These are phyloP conservation scores for Chlamydomonas sp. DNA, from an alignment of 139 green algal species.

Conservation along the genomic window DNA sequence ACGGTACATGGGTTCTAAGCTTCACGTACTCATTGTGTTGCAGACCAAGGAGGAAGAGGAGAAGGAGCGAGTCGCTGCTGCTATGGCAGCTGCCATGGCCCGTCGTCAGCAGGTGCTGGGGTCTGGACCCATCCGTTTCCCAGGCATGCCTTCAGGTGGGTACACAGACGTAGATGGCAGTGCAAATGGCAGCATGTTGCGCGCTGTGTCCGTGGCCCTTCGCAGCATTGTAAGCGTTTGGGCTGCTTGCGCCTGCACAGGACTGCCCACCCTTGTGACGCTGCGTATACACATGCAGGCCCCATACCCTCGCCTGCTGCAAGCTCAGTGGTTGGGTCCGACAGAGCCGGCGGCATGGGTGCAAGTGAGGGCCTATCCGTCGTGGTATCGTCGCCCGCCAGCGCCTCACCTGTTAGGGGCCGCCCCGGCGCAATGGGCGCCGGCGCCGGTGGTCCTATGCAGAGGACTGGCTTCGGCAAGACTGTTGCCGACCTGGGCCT, in stretches of 20 bases:
- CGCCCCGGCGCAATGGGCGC: background rate
- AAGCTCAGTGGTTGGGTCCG: too few relatives aligned
- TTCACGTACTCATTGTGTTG: background rate
- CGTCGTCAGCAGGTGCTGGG: constrained; percentile 17
- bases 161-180: background rate
- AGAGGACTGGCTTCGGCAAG: constrained; percentile 3
- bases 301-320: background rate
- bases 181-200: too few relatives aligned
- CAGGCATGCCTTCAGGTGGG: constrained; percentile 5
- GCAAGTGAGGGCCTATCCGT: background rate
- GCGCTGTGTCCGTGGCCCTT: too few relatives aligned
- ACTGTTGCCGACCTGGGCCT: constrained; percentile 1
- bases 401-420: background rate
- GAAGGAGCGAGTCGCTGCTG: constrained; percentile 18
- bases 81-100: constrained; percentile 15
- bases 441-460: background rate
- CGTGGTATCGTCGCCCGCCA: constrained; percentile 3
- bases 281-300: background rate
- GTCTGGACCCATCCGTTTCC: constrained; percentile 28
- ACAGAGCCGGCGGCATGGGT: background rate
- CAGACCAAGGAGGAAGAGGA: constrained; percentile 52
- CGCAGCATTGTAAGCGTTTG: too few relatives aligned
- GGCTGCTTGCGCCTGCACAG: too few relatives aligned
- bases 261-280: too few relatives aligned
- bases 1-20: background rate